Conservation (phyloP, 2,329 filamentous ascomycete species). For the Massarina eburnea region DNA sequence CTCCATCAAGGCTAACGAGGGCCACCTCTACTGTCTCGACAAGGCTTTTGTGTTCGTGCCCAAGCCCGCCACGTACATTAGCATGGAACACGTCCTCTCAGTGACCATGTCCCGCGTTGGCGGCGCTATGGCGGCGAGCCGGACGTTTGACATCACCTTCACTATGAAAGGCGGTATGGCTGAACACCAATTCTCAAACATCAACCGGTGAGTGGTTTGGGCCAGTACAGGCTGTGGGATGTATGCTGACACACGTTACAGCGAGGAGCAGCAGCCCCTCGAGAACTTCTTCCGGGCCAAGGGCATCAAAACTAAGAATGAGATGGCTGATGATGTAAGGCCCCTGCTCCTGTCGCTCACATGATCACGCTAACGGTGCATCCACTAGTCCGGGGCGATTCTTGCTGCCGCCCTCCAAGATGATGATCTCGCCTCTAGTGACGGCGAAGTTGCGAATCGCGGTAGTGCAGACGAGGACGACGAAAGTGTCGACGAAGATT, state of each 20-base stretch:
- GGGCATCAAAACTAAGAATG: slow-evolving; percentile 94
- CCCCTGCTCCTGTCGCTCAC: not conserved
- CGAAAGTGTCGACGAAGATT: slow-evolving; percentile 94
- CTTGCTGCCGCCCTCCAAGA: slow-evolving; percentile 82
- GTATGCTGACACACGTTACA: slow-evolving; percentile 35
- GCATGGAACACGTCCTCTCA: slow-evolving; percentile 87
- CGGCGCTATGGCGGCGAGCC: slow-evolving; percentile 87
- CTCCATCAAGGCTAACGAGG: slow-evolving; percentile 99
- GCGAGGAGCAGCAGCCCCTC: slow-evolving; percentile 92
- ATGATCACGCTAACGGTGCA: slow-evolving; percentile 24
- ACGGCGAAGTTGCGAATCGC: slow-evolving; percentile 74
- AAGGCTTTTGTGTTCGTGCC: slow-evolving; percentile 99
- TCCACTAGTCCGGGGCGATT: slow-evolving; percentile 54
- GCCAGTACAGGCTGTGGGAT: not conserved
- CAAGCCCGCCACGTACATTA: slow-evolving; percentile 95
- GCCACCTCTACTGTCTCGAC: slow-evolving; percentile 93
- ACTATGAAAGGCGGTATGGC: slow-evolving; percentile 82
- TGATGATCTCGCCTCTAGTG: slow-evolving; percentile 79
- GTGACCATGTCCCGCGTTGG: slow-evolving; percentile 96
- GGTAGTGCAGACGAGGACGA: slow-evolving; percentile 95
- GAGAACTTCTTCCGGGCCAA: slow-evolving; percentile 98
- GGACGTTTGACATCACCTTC: slow-evolving; percentile 96
- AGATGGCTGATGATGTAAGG: slow-evolving; percentile 92
- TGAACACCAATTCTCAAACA: slow-evolving; percentile 97
- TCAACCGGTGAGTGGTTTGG: slow-evolving; percentile 68